These are phyloP conservation scores for Fomitopsis serialis DNA, from an alignment of 768 basidiomycete genomes.

Conservation along the genomic window DNA sequence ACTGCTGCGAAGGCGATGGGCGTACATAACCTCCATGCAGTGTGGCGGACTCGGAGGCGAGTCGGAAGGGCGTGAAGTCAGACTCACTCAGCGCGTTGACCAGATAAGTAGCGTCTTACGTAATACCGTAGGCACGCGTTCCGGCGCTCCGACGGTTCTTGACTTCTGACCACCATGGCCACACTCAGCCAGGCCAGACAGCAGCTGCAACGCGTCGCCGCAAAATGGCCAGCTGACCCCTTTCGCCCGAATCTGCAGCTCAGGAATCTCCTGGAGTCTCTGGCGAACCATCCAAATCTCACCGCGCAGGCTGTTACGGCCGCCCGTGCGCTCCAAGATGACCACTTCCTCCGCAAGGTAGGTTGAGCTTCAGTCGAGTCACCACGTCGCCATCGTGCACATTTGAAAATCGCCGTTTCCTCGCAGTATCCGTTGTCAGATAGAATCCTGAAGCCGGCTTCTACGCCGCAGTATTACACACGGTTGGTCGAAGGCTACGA, in stretches of 20 bases:
- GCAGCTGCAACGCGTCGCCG: constrained; percentile 46
- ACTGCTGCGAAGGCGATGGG: no score
- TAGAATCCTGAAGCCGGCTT: constrained; percentile 61
- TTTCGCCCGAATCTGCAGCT: constrained; percentile 77
- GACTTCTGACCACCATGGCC: not conserved
- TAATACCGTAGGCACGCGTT: no score
- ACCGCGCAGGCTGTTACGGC: constrained; percentile 57
- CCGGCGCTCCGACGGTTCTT: no score
- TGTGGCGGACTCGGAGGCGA: no score
- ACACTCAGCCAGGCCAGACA: constrained; percentile 3
- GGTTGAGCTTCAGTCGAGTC: not conserved
- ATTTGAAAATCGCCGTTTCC: constrained; percentile 2
- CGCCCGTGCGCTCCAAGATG: constrained; percentile 47
- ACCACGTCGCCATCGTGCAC: not conserved
- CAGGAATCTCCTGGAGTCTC: constrained; percentile 54
- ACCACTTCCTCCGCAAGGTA: constrained; percentile 57
- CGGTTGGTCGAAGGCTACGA: constrained; percentile 70
- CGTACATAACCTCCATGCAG: no score
- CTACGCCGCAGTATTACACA: constrained; percentile 68
- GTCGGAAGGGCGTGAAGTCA: no score
- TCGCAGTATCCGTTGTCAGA: constrained; percentile 62
- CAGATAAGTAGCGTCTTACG: no score
- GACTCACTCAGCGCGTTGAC: no score
- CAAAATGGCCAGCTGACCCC: constrained; percentile 64
- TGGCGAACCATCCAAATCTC: constrained; percentile 65